Evolutionary conservation across 2,329 filamentous ascomycete genomes (phyloP), one percentile per base, ranked within the genome.

Genomic region (Sclerotinia nivalis): DNA sequence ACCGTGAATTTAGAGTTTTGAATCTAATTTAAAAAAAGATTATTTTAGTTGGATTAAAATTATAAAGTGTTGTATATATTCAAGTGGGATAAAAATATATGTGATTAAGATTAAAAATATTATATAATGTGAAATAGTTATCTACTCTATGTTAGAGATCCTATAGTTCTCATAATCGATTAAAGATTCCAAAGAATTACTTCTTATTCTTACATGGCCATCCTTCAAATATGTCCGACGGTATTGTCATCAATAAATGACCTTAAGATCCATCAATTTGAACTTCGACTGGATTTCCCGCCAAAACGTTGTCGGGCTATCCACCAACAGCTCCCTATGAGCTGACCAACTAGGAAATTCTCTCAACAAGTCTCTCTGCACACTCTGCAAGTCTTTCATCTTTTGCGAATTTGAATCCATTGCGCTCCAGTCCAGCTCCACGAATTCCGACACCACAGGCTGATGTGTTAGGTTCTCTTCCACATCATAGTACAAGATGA

Each of bases 231-330:
- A 1, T 31, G 13, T 54, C n/a, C 22, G 15, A 13, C 10, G 6
- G 40, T 22, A 40, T 52, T 28, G 28, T n/a, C 28, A 34, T 69
- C 37, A 15, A 37, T 18, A n/a, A 28, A 4, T 65, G 18, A 40
- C 50, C n/a, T 37, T 50, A 18, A 56, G 31, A 25, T 69, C 59
- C 67, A 69, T 69, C 37, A 69, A 65, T 65, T 45, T 65, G 22
- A 55, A 40, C 59, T 55, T 69, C n/a, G 37, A 54, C 49, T 69
- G 67, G 4, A 58, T 43, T 43, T 43, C 40, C 40, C 15, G 40
- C 40, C 15, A 43, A 43, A 5, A 43, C 3, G 4, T 43, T 13
- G 10, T 6, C 40, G 13, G 13, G 40, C 40, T 43, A 5, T 43
- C 40, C 40, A 7, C 5, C 15, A 4, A 43, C 40, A 18, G 55